A percentile compares a stretch with the other conserved stretches of the same genome.
These are phyloP conservation scores for Lathyrus aphaca DNA, from an alignment of 306 rosid species.

Conservation along the genomic window DNA sequence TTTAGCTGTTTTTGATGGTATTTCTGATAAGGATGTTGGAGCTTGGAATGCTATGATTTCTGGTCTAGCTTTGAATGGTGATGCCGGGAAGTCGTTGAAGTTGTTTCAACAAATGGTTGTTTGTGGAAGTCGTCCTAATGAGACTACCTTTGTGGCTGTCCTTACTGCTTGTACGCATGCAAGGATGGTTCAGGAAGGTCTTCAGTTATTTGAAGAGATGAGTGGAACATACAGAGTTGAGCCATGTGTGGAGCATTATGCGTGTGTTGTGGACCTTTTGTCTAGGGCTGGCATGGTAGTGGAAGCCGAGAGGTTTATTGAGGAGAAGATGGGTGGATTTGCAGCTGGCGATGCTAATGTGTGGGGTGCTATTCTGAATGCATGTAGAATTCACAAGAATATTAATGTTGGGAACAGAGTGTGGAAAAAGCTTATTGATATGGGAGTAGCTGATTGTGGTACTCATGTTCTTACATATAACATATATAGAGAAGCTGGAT, in stretches of 20 bases:
- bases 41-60: slow-evolving; percentile 80
- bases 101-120: slow-evolving; percentile 54
- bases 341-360: slow-evolving; percentile 60
- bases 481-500: slow-evolving; percentile 73
- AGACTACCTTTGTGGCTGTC: slow-evolving; percentile 64
- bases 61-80: slow-evolving; percentile 68
- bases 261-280: slow-evolving; percentile 62
- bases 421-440: slow-evolving; percentile 66
- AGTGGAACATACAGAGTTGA: slow-evolving; percentile 37
- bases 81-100: slow-evolving; percentile 59
- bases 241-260: slow-evolving; percentile 45
- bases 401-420: slow-evolving; percentile 63
- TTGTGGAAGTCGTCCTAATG: slow-evolving; percentile 49
- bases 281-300: slow-evolving; percentile 75
- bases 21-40: slow-evolving; percentile 44
- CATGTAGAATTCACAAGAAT: slow-evolving; percentile 73
- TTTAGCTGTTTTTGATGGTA: slow-evolving; percentile 39
- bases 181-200: slow-evolving; percentile 62
- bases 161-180: slow-evolving; percentile 71
- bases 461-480: slow-evolving; percentile 74
- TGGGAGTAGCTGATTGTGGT: slow-evolving; percentile 65
- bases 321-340: slow-evolving; percentile 78
- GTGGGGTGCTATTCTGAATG: slow-evolving; percentile 78
- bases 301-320: slow-evolving; percentile 75
- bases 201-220: slow-evolving; percentile 63